Percentiles rank a stretch among this genome's conserved stretches.
Evolutionary conservation across 148 eudicot species (phyloP).

Genomic region (Persicaria tinctoria): DNA sequence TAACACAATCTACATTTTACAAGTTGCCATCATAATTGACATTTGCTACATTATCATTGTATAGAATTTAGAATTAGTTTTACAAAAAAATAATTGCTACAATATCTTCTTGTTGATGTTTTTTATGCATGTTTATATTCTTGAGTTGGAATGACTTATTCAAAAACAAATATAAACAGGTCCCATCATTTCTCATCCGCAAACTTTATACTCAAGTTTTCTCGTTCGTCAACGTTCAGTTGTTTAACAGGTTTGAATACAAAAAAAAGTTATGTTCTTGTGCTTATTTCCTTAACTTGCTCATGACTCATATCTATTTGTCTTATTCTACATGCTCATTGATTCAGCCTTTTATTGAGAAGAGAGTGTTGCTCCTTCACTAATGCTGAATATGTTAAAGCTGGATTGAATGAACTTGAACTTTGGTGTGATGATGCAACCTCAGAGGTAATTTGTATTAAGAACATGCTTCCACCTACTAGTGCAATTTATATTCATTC

Average conservation of each 20-base stretch:
- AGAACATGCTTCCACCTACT: not conserved
- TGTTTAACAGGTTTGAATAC: slow-evolving; percentile 70
- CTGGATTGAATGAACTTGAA: slow-evolving; percentile 15
- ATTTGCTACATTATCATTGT: too few relatives aligned
- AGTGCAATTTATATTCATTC: not conserved
- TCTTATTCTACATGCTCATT: not conserved
- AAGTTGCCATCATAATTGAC: too few relatives aligned
- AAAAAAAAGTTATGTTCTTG: not conserved
- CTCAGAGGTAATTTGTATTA: slow-evolving; percentile 24
- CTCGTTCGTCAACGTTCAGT: slow-evolving; percentile 82
- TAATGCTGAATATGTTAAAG: slow-evolving; percentile 20
- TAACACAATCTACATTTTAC: too few relatives aligned
- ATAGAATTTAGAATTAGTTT: too few relatives aligned
- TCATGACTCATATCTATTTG: not conserved
- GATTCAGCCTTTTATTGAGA: slow-evolving; percentile 8
- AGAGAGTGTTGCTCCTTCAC: slow-evolving; percentile 18
- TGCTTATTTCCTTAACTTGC: not conserved
- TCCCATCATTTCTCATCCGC: slow-evolving; percentile 78
- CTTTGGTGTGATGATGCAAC: slow-evolving; percentile 15
- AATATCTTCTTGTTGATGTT: not conserved
- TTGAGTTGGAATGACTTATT: not conserved
- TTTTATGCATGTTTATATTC: not conserved
- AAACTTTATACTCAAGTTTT: slow-evolving; percentile 79
- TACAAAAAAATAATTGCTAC: not conserved
- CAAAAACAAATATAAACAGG: slow-evolving; percentile 28